Base-by-base conservation (phyloP, 2,329 filamentous ascomycete genomes). In the Dactylellina parvicollis region DNA sequence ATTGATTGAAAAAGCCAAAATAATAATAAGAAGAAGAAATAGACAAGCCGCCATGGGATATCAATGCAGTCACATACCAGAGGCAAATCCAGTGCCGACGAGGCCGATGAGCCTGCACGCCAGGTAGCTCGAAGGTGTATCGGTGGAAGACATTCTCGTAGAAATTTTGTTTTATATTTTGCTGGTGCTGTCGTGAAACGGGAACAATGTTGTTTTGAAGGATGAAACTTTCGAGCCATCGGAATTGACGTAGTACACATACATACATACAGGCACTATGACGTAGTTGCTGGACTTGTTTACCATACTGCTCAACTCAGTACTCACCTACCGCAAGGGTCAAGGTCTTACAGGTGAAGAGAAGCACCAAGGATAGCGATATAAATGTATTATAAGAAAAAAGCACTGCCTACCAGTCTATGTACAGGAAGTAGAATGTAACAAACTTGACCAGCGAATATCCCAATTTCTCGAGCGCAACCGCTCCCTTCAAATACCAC, bases 81-180 rank as follows among this genome's bases (percentile, higher is more conserved):
- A 65, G 22, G 60, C 60, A 40, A 65, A 65, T 20, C 50, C 60
- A 14, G 60, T 65, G 10, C 60, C 60, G 9, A 65, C 24, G 9
- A 65, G 49, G 38, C 60, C 50, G 18, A 65, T 56, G 26, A 65
- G 26, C 44, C 50, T 47, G 60, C 60, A 55, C n/a, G 60, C 60
- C n/a, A 65, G 30, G 38, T 55, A 65, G 7, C 60, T 34, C 7
- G 49, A 56, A 30, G 54, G 40, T 7, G 36, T 56, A 30, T 65
- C 59, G 4, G 59, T 54, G 3, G 47, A 34, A 32, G 59, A 36
- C 59, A 64, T 64, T 42, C 42, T 34, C 18, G 28, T 22, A 14
- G 12, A 44, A 32, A 24, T 52, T 52, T n/a, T 9, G 36, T 9
- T 1, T 38, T 2, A 44, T 20, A 4, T 20, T 4, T 44, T n/a